phyloP scores from a whole-genome alignment of 768 basidiomycete species.

The Russula vinacea region DNA sequence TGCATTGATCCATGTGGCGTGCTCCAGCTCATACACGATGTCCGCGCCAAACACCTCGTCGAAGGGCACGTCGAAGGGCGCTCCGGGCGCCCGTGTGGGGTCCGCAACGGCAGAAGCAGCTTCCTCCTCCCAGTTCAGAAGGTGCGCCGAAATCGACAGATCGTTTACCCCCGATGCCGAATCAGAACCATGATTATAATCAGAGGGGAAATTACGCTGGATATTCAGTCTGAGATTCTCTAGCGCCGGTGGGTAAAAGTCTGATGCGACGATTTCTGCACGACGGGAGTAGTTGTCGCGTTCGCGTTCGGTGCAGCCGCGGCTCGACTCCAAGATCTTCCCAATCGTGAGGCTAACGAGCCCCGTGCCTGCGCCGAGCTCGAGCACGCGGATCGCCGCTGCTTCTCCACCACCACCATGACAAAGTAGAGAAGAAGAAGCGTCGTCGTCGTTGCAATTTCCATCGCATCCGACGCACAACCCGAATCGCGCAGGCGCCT shows the following conservation, averaged over 20 bases:
- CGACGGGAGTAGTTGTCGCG: background rate
- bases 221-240: slow-evolving; percentile 49
- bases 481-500: slow-evolving; percentile 53
- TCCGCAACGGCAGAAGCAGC: slow-evolving; percentile 17
- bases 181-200: background rate
- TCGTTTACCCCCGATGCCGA: background rate
- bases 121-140: slow-evolving; percentile 45
- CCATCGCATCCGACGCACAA: slow-evolving; percentile 29
- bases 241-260: slow-evolving; percentile 50
- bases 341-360: slow-evolving; percentile 46
- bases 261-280: slow-evolving; percentile 42
- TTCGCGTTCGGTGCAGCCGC: too few relatives aligned
- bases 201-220: slow-evolving; percentile 36
- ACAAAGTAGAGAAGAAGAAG: background rate
- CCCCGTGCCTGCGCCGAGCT: slow-evolving; percentile 59
- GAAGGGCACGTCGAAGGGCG: slow-evolving; percentile 40
- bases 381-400: slow-evolving; percentile 42
- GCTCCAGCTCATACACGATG: slow-evolving; percentile 50
- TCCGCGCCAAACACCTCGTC: slow-evolving; percentile 54
- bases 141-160: slow-evolving; percentile 32
- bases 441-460: background rate
- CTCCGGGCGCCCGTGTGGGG: background rate
- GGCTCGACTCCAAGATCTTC: slow-evolving; percentile 33
- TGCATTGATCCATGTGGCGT: slow-evolving; percentile 47
- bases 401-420: background rate